A percentile compares a stretch with the other conserved stretches of the same genome.
These are phyloP conservation scores for Paulownia fortunei DNA, from an alignment of 257 asterid genomes.

Conservation along the genomic window DNA sequence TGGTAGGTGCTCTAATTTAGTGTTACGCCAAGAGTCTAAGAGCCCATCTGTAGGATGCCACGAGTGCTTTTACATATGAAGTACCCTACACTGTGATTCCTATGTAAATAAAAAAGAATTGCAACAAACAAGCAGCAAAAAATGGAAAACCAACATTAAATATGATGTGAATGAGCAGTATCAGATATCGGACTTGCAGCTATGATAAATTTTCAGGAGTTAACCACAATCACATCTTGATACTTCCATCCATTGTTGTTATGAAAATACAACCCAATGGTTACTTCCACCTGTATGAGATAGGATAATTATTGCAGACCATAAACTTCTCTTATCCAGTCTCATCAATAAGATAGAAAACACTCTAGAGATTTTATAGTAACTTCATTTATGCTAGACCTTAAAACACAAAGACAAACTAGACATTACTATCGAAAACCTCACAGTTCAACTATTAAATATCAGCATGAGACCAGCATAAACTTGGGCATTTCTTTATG, in stretches of 20 bases:
- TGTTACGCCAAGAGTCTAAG: not conserved
- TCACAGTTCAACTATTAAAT: constrained; percentile 17
- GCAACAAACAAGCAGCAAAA: not conserved
- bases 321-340: not conserved
- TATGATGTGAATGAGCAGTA: not conserved
- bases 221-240: not conserved
- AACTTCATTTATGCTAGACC: not conserved
- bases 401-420: not conserved
- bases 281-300: not conserved
- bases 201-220: too few relatives aligned
- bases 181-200: not conserved
- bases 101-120: not conserved
- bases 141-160: not conserved
- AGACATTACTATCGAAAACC: not conserved
- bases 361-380: not conserved
- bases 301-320: not conserved
- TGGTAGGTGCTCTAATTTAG: constrained; percentile 28
- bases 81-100: not conserved
- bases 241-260: not conserved
- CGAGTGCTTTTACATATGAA: constrained; percentile 7
- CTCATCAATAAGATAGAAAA: not conserved
- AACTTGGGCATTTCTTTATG: constrained; percentile 1
- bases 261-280: not conserved
- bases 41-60: constrained; percentile 5
- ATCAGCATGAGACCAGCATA: not conserved